Percentiles rank a stretch among this genome's conserved stretches.
phyloP scores from a whole-genome alignment of 1,284 basidiomycete species.

The Cryptococcus floricola region DNA sequence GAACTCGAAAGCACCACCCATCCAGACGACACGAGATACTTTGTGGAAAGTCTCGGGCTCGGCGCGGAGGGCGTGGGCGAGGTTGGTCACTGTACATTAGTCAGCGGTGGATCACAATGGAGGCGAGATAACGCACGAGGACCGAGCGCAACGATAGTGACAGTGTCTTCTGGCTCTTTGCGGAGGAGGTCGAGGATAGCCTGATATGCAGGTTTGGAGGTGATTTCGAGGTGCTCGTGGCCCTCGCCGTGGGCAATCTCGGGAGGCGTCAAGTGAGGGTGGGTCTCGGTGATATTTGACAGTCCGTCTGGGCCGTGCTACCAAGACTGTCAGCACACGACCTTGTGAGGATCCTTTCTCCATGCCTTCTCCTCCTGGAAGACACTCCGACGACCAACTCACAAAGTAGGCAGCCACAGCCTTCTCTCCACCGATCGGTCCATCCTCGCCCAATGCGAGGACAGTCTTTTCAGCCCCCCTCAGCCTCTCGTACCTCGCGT shows the following conservation, averaged over 20 bases:
- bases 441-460: conserved; percentile 63
- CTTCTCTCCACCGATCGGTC: conserved; percentile 69
- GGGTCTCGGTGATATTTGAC: conserved; percentile 63
- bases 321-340: background rate
- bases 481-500: conserved; percentile 63
- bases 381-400: conserved; percentile 14
- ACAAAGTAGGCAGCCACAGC: conserved; percentile 81
- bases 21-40: conserved; percentile 69
- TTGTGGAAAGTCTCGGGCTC: conserved; percentile 59
- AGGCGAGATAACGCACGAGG: conserved; percentile 53
- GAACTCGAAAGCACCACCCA: conserved; percentile 95
- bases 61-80: conserved; percentile 64
- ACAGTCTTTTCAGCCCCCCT: conserved; percentile 56
- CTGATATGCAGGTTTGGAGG: conserved; percentile 57
- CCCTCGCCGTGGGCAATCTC: conserved; percentile 30
- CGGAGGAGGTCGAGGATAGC: conserved; percentile 66
- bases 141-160: conserved; percentile 82
- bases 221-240: conserved; percentile 57
- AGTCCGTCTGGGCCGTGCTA: conserved; percentile 71
- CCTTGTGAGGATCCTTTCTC: background rate
- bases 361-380: background rate
- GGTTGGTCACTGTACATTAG: conserved; percentile 61
- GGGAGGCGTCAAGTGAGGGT: conserved; percentile 65
- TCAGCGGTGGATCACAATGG: background rate
- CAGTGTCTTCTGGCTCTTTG: conserved; percentile 58